A percentile compares a stretch with the other conserved stretches of the same genome.
Evolutionary conservation across 441 rosid species (phyloP).

Genomic region (Syzygium syzygioides): DNA sequence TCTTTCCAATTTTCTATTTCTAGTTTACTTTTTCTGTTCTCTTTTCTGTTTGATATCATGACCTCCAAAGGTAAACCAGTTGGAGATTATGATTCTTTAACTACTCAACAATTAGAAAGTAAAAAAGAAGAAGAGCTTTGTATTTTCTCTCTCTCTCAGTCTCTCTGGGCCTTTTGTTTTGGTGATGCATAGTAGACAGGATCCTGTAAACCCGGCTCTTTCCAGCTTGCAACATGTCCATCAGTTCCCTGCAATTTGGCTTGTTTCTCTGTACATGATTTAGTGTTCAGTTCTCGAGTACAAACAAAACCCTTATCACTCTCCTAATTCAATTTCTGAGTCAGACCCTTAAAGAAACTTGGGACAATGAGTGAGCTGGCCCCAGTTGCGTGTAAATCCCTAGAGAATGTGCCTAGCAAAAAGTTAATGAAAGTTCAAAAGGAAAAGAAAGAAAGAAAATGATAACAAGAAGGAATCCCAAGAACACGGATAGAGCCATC

Average conservation of each 20-base stretch:
- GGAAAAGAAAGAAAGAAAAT: background rate
- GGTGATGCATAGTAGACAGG: conserved; percentile 45
- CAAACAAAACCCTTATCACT: conserved; percentile 19
- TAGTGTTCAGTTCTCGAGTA: background rate
- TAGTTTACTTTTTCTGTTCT: conserved; percentile 9
- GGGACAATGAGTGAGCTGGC: background rate
- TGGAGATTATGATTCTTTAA: conserved; percentile 19
- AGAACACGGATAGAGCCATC: conserved; percentile 1
- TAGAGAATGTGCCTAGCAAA: background rate
- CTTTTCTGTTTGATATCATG: background rate
- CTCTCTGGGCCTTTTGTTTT: conserved; percentile 16
- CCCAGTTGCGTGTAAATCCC: background rate
- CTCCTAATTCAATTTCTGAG: background rate
- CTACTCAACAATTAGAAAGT: conserved; percentile 21
- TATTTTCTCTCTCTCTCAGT: conserved; percentile 36
- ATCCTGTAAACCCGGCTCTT: conserved; percentile 73
- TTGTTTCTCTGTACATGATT: background rate
- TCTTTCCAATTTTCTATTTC: conserved; percentile 29
- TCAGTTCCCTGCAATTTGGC: conserved; percentile 14
- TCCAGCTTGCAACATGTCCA: conserved; percentile 40
- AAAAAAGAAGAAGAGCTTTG: conserved; percentile 30
- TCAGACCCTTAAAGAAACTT: background rate
- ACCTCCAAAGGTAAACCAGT: background rate
- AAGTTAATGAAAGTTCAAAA: background rate
- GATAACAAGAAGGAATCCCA: conserved; percentile 6